These are phyloP conservation scores for Talaromyces ruber DNA, from an alignment of 495 filamentous ascomycete genomes.

Conservation along the genomic window DNA sequence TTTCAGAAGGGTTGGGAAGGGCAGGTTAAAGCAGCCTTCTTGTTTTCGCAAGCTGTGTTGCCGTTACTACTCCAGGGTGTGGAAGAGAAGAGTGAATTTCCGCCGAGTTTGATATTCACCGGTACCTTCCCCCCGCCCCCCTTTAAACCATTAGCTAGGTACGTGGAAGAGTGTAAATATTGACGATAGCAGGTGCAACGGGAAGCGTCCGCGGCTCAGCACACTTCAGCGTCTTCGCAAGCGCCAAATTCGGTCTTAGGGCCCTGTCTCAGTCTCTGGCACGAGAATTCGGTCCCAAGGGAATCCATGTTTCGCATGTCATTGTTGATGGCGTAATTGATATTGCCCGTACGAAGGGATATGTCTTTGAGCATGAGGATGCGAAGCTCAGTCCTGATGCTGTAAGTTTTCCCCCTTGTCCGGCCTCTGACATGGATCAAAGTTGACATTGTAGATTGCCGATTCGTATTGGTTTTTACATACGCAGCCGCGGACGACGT, in stretches of 20 bases:
- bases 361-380: constrained; percentile 50
- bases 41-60: constrained; percentile 65
- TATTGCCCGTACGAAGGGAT: constrained; percentile 61
- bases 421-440: neutral
- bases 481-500: constrained; percentile 70
- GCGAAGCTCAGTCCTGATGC: constrained; percentile 73
- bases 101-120: constrained; percentile 80
- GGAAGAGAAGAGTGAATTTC: constrained; percentile 32
- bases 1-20: constrained; percentile 46
- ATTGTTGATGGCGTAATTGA: constrained; percentile 89
- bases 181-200: constrained; percentile 51
- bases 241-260: constrained; percentile 72
- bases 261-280: constrained; percentile 73
- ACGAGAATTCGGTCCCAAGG: constrained; percentile 80
- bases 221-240: constrained; percentile 62
- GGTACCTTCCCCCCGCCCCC: constrained; percentile 4
- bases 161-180: neutral
- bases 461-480: constrained; percentile 86
- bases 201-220: constrained; percentile 70
- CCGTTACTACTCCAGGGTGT: constrained; percentile 58
- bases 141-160: neutral
- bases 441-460: constrained; percentile 55
- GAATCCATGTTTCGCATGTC: constrained; percentile 79
- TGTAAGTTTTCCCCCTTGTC: constrained; percentile 42
- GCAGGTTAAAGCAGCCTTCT: constrained; percentile 63